These are phyloP conservation scores for Solanum commersonii DNA, from an alignment of 257 asterid genomes.

Conservation along the genomic window DNA sequence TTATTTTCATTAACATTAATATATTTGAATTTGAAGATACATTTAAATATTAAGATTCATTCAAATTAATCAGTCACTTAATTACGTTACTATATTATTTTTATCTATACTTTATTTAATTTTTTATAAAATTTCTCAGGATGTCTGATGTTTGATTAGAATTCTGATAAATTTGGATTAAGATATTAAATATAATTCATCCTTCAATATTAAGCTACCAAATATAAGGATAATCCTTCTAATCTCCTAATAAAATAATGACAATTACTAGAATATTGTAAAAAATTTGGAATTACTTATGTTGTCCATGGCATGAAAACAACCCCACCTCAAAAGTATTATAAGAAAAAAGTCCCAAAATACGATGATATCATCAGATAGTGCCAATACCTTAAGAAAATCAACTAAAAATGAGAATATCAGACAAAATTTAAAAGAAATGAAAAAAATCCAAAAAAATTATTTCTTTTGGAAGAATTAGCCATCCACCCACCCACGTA, in stretches of 20 bases:
- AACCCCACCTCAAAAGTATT: neutral
- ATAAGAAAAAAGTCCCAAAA: neutral
- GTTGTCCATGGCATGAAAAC: neutral
- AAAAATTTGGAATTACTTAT: neutral
- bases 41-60: neutral
- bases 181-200: neutral
- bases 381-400: neutral
- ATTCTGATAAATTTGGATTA: neutral
- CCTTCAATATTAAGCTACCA: neutral
- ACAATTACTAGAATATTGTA: neutral
- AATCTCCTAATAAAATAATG: neutral
- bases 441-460: neutral
- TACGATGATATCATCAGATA: neutral
- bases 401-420: neutral
- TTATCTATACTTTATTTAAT: neutral
- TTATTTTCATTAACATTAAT: neutral
- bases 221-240: neutral
- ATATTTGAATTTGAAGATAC: neutral
- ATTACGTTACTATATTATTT: neutral
- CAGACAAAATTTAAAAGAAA: neutral
- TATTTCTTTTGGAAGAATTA: constrained; percentile 2
- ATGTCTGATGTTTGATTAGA: neutral
- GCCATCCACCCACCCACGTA: constrained; percentile 4
- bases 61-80: neutral
- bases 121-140: too few species aligned